Base-by-base conservation (phyloP, 2,329 filamentous ascomycete species). In the Ophiocordyceps australis region DNA sequence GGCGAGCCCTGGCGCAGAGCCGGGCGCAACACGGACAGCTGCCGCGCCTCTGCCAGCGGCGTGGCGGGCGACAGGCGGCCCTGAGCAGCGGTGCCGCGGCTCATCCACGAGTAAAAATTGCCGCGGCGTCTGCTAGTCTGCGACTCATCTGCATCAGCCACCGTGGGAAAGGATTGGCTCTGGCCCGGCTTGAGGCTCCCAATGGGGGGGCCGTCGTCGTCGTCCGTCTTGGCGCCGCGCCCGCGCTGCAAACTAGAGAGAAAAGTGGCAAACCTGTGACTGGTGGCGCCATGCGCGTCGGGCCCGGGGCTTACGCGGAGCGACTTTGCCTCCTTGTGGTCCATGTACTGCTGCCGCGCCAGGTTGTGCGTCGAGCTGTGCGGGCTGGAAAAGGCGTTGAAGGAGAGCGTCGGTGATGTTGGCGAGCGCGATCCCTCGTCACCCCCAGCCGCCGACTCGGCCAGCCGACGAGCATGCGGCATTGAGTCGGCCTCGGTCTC, bases 101-200 rank as follows among this genome's bases (percentile, higher is more conserved):
- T 60, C 39, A 70, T 71, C 64, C 64, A 78, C 30, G 31, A 30
- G n/a, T 63, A 59, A 23, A 73, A 58, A 38, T 65, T 73, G 19
- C 65, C 62, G 20, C 65, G 59, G 14, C 68, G 66, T 47, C 53
- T 67, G 45, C 44, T 67, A 33, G 40, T 57, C 44, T 50, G 49
- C 33, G 42, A 53, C 40, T 62, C 75, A 37, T 45, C 47, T 9
- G 71, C 69, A 14, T 65, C 77, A 32, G 51, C 51, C 32, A 63
- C 61, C 12, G 65, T 57, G 5, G 80, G 80, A 35, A 89, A 70
- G 0, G 80, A 86, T 41, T 81, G 77, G 38, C 77, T 83, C 42
- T 86, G 77, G 0, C 67, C 64, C 17, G 66, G 52, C 40, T 79
- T 80, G 10, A 85, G 53, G 13, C 65, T 71, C 1, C 80, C 80